Evolutionary conservation across 1,284 basidiomycete species (phyloP), one percentile per base, ranked within the genome.

Genomic region (Tilletia indica): DNA sequence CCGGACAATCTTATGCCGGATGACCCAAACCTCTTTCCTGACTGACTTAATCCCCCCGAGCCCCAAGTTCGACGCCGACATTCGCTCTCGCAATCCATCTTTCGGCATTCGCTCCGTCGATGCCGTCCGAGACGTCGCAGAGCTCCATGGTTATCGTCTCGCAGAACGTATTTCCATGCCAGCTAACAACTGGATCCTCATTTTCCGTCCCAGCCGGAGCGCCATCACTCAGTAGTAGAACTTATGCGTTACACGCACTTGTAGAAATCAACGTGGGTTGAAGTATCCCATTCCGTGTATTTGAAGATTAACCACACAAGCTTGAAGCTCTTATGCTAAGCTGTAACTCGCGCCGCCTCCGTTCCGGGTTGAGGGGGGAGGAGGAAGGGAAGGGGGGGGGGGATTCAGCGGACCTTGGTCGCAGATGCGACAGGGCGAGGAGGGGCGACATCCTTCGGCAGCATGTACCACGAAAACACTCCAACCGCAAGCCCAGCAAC

Each of bases 401-500:
- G 25, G 2, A 1, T 31, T 0, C 88, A 88, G 39, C 89, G 88
- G 0, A 89, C 89, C 12, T 78, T 76, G 42, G 8, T 45, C 9
- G 42, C 42, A 8, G 42, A 45, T 14, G 42, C 42, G 8, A 14
- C 9, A 3, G 42, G 42, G 8, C 84, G 70, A 9, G 56, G 31
- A 36, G 42, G 47, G 12, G 56, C 25, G 5, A 25, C 67, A 31
- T 66, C 73, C 51, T 79, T 77, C 12, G 82, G 82, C 68, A 81
- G 66, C 16, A 73, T 39, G n/a, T 74, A 16, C 78, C 79, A 83
- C 6, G 80, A 75, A 4, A 47, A 47, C n/a, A 80, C 19, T 21
- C 69, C 83, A 14, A 78, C 70, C 42, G 82, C 38, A 70, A 91
- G 90, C 2, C 95, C 95, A 0, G 90, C 89, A 49, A 93, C 74